These are phyloP conservation scores for Gynandropsis gynandra DNA, from an alignment of 345 rosid species.

Conservation along the genomic window DNA sequence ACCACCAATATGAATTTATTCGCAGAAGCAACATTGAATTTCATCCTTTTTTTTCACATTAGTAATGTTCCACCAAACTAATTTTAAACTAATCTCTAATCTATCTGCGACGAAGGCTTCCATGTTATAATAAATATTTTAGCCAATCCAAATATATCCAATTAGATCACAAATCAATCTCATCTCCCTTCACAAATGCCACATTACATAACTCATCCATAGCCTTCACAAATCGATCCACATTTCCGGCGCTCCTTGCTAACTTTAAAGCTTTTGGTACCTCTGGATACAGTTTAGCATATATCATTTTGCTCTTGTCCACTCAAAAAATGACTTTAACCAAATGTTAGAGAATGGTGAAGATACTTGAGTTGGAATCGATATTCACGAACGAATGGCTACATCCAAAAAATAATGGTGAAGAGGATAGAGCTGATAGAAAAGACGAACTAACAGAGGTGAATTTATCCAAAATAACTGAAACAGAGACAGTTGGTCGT, in stretches of 20 bases:
- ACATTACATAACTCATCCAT: constrained; percentile 69
- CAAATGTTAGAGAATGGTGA: too few relatives aligned
- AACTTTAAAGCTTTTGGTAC: too few relatives aligned
- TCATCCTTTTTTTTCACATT: constrained; percentile 66
- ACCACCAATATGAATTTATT: constrained; percentile 83
- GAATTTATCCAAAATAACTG: too few relatives aligned
- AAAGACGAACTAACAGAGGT: too few relatives aligned
- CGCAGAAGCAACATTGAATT: constrained; percentile 42
- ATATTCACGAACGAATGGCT: too few relatives aligned
- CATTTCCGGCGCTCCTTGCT: constrained; percentile 43
- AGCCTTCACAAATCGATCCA: constrained; percentile 53
- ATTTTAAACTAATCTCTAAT: constrained; percentile 80
- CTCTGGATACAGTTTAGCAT: too few relatives aligned
- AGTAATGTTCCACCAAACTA: constrained; percentile 71
- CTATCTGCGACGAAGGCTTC: constrained; percentile 77
- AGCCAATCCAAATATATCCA: constrained; percentile 82
- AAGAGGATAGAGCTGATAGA: too few relatives aligned
- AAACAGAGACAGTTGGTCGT: too few relatives aligned
- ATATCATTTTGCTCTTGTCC: too few relatives aligned
- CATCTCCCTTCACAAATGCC: constrained; percentile 71
- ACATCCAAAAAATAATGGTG: too few relatives aligned
- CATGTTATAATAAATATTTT: constrained; percentile 70
- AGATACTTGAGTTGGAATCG: too few relatives aligned
- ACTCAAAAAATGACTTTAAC: too few relatives aligned
- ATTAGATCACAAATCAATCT: constrained; percentile 52